Evolutionary conservation across 2,329 filamentous ascomycete species (phyloP).

Genomic region (Pseudopyrenochaeta lycopersici): DNA sequence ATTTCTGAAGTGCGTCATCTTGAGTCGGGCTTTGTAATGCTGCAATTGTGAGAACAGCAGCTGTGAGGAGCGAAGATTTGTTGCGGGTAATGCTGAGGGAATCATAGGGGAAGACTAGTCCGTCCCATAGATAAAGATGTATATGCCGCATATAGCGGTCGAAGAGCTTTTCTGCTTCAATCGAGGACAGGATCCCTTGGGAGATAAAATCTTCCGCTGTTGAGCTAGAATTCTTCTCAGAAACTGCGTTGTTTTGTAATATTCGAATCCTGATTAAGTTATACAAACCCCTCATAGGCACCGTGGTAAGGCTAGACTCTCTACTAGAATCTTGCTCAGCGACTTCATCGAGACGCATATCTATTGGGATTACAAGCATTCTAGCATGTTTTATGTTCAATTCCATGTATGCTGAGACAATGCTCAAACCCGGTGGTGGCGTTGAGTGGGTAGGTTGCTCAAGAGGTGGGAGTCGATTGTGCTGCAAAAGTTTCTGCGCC

Average conservation of each 20-base stretch:
- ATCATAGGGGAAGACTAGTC: conserved; percentile 40
- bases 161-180: conserved; percentile 43
- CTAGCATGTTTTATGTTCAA: conserved; percentile 33
- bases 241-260: conserved; percentile 35
- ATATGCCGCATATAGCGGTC: conserved; percentile 39
- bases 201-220: conserved; percentile 43
- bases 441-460: conserved; percentile 19
- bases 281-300: conserved; percentile 48
- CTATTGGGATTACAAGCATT: conserved; percentile 39
- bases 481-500: conserved; percentile 36
- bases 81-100: conserved; percentile 38
- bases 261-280: conserved; percentile 45
- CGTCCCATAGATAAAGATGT: conserved; percentile 44
- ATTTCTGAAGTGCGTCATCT: conserved; percentile 40
- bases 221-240: conserved; percentile 33
- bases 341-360: conserved; percentile 45
- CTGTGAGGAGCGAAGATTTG: conserved; percentile 42
- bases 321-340: conserved; percentile 38
- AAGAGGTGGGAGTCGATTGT: conserved; percentile 37
- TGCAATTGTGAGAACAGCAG: conserved; percentile 41
- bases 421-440: conserved; percentile 20
- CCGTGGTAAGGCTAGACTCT: conserved; percentile 36
- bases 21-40: conserved; percentile 40
- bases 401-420: conserved; percentile 35
- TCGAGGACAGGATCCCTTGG: conserved; percentile 35